Base-by-base conservation (phyloP, 345 rosid genomes). In the Euphorbia pulcherrima region DNA sequence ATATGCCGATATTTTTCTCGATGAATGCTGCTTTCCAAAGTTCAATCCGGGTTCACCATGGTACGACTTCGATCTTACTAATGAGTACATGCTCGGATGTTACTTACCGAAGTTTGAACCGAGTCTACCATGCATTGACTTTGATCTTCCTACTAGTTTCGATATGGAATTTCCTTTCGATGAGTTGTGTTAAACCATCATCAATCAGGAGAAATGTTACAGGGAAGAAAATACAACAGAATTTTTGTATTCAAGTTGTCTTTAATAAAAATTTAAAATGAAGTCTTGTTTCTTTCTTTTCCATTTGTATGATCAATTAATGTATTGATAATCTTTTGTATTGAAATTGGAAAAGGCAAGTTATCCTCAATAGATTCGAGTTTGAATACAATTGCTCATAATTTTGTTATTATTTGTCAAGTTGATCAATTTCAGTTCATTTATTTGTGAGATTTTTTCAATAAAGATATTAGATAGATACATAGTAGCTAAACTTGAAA, bases 161-260 rank as follows among this genome's bases (percentile, higher is more conserved):
- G 65, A 61, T 13, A 5, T 23, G 28, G 65, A 61, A 61, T 39
- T 61, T 37, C 50, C 65, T 2, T 35, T n/a, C n/a, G n/a, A n/a
- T n/a, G 33, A 8, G 5, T 18, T 37, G 65, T 9, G 6, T n/a
- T n/a, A n/a, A 61, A 61, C 21, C 29, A 37, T 61, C 29, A 33
- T 35, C 16, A 37, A n/a, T n/a, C n/a, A 12, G 17, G 50, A 2
- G 30, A 12, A 4, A 9, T 21, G n/a, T 57, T 35, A n/a, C n/a
- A n/a, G n/a, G n/a, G 9, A 33, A 33, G 23, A 30, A 24, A 5
- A 35, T 17, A 12, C 33, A 12, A 1, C 13, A 44, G 10, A 13
- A 44, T 44, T 44, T 44, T 17, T 44, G 1, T 44, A 9, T 44
- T 14, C 3, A 3, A 44, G 13, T 5, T 44, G 48, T 44, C 48